A percentile compares a stretch with the other conserved stretches of the same genome.
phyloP scores from a whole-genome alignment of 2,329 filamentous ascomycete genomes.

The Fusarium sterilihyphosum region DNA sequence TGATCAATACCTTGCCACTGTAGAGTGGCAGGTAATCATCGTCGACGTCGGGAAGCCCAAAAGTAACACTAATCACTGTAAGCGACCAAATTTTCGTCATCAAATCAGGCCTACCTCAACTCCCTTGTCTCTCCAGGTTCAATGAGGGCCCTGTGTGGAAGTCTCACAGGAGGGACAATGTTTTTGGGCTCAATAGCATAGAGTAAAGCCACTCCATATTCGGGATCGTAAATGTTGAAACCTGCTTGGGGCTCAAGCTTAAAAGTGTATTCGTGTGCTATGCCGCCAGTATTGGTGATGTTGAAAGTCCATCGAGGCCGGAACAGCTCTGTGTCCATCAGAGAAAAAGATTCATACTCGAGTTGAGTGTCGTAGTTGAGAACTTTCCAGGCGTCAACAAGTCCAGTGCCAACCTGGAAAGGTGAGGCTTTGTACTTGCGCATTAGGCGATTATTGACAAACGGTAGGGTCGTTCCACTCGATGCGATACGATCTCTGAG shows the following conservation, averaged over 20 bases:
- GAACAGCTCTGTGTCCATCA: slow-evolving; percentile 61
- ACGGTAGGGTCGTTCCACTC: slow-evolving; percentile 47
- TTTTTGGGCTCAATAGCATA: slow-evolving; percentile 42
- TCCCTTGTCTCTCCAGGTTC: slow-evolving; percentile 44
- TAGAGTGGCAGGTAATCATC: slow-evolving; percentile 55
- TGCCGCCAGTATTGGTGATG: slow-evolving; percentile 57
- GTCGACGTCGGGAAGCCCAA: slow-evolving; percentile 44
- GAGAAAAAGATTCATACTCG: slow-evolving; percentile 55
- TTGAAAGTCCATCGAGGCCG: slow-evolving; percentile 45
- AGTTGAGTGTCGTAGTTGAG: slow-evolving; percentile 52
- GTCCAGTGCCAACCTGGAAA: slow-evolving; percentile 58
- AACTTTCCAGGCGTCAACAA: slow-evolving; percentile 58
- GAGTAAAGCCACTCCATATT: slow-evolving; percentile 44
- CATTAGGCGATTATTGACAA: slow-evolving; percentile 38
- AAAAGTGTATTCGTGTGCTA: slow-evolving; percentile 53
- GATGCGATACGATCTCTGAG: slow-evolving; percentile 49
- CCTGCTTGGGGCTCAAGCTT: slow-evolving; percentile 54
- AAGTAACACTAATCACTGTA: slow-evolving; percentile 40
- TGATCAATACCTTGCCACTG: slow-evolving; percentile 55
- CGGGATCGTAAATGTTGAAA: slow-evolving; percentile 45
- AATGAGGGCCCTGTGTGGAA: slow-evolving; percentile 43
- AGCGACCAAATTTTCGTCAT: not conserved
- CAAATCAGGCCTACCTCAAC: slow-evolving; percentile 38
- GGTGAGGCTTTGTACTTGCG: slow-evolving; percentile 45
- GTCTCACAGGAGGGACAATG: slow-evolving; percentile 43